phyloP scores from a whole-genome alignment of 805 yeast genomes.

The Torulaspora indica region DNA sequence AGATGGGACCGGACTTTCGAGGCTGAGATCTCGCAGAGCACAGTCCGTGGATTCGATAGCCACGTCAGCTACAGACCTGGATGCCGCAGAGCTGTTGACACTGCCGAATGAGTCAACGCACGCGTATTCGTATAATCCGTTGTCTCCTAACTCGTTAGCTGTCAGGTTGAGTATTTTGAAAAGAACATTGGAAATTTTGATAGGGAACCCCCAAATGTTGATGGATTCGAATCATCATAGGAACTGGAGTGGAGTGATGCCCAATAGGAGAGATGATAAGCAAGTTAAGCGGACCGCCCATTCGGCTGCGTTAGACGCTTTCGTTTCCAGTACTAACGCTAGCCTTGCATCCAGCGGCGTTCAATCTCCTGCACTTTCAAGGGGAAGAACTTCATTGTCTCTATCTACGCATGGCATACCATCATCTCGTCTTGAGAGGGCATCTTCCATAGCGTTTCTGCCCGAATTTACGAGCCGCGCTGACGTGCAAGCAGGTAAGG shows the following conservation, averaged over 20 bases:
- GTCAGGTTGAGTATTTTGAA: constrained; percentile 68
- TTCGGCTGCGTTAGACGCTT: constrained; percentile 32
- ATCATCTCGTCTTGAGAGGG: constrained; percentile 11
- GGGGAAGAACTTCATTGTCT: background rate
- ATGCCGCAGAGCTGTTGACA: constrained; percentile 45
- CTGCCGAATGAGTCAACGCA: constrained; percentile 79
- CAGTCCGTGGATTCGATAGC: constrained; percentile 13
- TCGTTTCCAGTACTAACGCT: constrained; percentile 25
- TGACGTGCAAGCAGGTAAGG: background rate
- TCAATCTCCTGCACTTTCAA: constrained; percentile 8
- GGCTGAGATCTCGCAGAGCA: constrained; percentile 3
- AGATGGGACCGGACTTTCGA: background rate
- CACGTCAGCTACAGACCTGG: constrained; percentile 25
- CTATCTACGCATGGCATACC: background rate
- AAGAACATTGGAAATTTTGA: constrained; percentile 67
- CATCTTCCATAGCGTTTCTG: constrained; percentile 15
- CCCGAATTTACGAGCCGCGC: constrained; percentile 3
- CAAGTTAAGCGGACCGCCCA: constrained; percentile 13
- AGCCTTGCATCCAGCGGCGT: constrained; percentile 10
- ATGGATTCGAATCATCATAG: constrained; percentile 17
- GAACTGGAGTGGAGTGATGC: constrained; percentile 7
- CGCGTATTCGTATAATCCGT: constrained; percentile 77
- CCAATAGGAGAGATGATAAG: constrained; percentile 5
- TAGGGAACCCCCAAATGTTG: constrained; percentile 50
- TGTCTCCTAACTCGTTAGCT: constrained; percentile 76